These are phyloP conservation scores for Blastocystis sp. DNA, from an alignment of 352 stramenopile species.

Conservation along the genomic window DNA sequence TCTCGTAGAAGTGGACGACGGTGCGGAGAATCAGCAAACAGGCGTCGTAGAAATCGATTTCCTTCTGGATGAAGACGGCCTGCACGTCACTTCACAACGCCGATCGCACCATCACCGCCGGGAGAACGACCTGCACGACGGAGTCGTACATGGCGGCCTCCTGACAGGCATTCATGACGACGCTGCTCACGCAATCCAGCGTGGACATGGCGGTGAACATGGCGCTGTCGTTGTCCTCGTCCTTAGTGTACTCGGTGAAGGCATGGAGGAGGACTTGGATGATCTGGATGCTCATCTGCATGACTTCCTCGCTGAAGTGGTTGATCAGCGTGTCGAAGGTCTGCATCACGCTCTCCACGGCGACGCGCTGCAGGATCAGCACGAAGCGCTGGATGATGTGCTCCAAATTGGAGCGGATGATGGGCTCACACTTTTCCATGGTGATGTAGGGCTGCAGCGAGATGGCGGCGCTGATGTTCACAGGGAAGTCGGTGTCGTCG, in stretches of 20 bases:
- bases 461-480: constrained; percentile 33
- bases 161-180: constrained; percentile 17
- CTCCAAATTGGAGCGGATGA: background rate
- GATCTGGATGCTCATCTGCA: constrained; percentile 11
- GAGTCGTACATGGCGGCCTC: background rate
- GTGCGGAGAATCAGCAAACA: constrained; percentile 24
- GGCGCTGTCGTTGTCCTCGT: constrained; percentile 41
- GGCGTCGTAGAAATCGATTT: constrained; percentile 35
- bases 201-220: constrained; percentile 48
- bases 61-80: background rate
- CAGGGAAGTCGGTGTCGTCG: constrained; percentile 29
- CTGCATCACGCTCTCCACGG: constrained; percentile 37
- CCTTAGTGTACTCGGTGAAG: constrained; percentile 38
- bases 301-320: background rate
- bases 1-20: constrained; percentile 27
- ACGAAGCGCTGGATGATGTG: constrained; percentile 23
- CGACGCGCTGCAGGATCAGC: constrained; percentile 3
- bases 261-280: background rate
- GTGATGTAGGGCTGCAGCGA: background rate
- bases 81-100: background rate
- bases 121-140: background rate
- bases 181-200: constrained; percentile 10
- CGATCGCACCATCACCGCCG: background rate
- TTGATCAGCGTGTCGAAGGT: constrained; percentile 36
- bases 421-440: background rate